phyloP scores from a whole-genome alignment of 768 basidiomycete species.

The Coprinopsis strossmayeri region DNA sequence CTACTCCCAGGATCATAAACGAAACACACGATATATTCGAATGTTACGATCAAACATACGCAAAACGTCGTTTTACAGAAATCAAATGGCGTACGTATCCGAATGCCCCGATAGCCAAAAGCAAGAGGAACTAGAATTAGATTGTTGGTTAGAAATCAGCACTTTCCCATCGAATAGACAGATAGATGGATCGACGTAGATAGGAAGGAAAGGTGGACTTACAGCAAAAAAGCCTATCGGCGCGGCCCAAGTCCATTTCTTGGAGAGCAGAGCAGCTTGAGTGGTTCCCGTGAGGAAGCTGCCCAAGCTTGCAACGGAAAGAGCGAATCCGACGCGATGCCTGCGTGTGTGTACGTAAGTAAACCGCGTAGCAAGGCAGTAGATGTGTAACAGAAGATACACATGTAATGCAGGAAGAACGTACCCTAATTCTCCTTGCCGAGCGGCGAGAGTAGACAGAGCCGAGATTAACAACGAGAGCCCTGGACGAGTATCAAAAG shows the following conservation, averaged over 20 bases:
- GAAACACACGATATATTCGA: not conserved
- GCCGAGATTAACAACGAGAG: conserved; percentile 27
- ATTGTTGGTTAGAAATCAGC: not conserved
- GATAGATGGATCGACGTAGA: not conserved
- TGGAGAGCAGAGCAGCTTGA: conserved; percentile 29
- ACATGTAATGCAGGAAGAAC: no score
- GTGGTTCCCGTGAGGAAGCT: conserved; percentile 26
- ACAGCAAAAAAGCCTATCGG: conserved; percentile 30
- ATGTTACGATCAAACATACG: not conserved
- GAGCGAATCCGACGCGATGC: conserved; percentile 29
- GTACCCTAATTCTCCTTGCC: conserved; percentile 30
- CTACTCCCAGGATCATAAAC: no score
- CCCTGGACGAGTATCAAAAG: conserved; percentile 16
- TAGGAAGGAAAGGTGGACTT: conserved; percentile 14
- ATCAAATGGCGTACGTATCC: not conserved
- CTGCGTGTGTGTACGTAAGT: no score
- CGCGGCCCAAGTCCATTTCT: conserved; percentile 24
- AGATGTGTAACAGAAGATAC: no score
- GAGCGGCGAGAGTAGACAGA: conserved; percentile 23
- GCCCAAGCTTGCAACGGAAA: conserved; percentile 27
- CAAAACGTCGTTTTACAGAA: not conserved
- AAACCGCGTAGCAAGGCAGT: no score
- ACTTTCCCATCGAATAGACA: not conserved
- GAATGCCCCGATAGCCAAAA: not conserved
- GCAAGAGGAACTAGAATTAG: not conserved